These are phyloP conservation scores for Zygosaccharomyces pseudobailii DNA, from an alignment of 1,139 yeast species.

Conservation along the genomic window DNA sequence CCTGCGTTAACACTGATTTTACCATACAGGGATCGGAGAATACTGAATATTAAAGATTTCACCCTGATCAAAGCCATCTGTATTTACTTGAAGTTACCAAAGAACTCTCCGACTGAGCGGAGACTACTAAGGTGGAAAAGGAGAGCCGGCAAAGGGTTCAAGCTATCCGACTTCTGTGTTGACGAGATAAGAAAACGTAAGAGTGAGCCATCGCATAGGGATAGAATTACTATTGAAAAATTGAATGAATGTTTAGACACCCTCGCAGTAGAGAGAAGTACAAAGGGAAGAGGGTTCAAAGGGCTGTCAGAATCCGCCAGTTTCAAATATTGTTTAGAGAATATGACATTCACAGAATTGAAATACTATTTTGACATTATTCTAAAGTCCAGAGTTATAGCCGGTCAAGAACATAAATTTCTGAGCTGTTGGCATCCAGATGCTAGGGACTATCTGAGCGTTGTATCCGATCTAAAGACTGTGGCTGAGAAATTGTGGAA, in stretches of 20 bases:
- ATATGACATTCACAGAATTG: conserved; percentile 59
- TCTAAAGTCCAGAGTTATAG: conserved; percentile 53
- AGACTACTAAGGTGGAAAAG: conserved; percentile 46
- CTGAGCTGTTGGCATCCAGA: conserved; percentile 77
- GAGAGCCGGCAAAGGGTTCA: conserved; percentile 33
- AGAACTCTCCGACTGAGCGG: conserved; percentile 46
- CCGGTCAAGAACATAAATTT: conserved; percentile 58
- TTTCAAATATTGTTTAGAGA: conserved; percentile 48
- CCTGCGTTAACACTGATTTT: conserved; percentile 61
- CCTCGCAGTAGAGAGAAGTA: conserved; percentile 38
- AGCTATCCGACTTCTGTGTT: conserved; percentile 39
- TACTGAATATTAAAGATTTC: conserved; percentile 51
- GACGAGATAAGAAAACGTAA: conserved; percentile 40
- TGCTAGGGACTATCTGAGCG: conserved; percentile 58
- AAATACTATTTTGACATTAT: conserved; percentile 67
- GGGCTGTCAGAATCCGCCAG: conserved; percentile 34
- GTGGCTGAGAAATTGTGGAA: conserved; percentile 59
- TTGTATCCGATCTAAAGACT: conserved; percentile 60
- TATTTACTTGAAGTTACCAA: conserved; percentile 45
- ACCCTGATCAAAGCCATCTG: conserved; percentile 45
- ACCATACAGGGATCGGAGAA: conserved; percentile 56
- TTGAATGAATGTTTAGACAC: conserved; percentile 55
- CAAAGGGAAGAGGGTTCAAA: conserved; percentile 27
- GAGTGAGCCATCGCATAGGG: conserved; percentile 32
- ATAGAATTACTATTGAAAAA: conserved; percentile 48